phyloP scores from a whole-genome alignment of 345 rosid genomes.

The Citrus cavaleriei region DNA sequence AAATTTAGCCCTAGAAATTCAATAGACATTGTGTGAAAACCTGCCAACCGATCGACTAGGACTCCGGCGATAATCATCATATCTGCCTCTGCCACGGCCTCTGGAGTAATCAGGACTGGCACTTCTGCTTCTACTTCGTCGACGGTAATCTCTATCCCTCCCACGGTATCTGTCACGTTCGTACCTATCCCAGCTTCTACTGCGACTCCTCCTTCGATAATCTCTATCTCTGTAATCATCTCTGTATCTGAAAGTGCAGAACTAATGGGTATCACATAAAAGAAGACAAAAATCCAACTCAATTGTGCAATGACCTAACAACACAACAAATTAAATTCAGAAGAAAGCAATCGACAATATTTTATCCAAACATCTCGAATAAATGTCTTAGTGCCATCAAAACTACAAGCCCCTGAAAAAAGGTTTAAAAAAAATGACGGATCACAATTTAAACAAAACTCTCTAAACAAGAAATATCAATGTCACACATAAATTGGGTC shows the following conservation, averaged over 20 bases:
- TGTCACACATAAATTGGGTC: too few species aligned
- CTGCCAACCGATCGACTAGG: conserved; percentile 49
- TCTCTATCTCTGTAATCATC: conserved; percentile 45
- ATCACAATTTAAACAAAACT: too few species aligned
- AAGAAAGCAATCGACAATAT: too few species aligned
- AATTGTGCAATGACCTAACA: background rate
- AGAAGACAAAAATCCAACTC: background rate
- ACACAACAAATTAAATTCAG: too few species aligned
- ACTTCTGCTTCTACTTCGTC: conserved; percentile 58
- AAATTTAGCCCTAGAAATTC: background rate
- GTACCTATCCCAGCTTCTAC: conserved; percentile 50
- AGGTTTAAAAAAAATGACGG: too few species aligned
- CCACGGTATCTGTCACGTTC: conserved; percentile 49
- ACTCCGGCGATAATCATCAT: conserved; percentile 46
- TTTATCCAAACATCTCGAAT: too few species aligned
- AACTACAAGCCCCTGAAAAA: too few species aligned
- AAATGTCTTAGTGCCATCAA: too few species aligned
- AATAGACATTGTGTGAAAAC: conserved; percentile 15
- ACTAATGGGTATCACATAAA: background rate
- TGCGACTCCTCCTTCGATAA: conserved; percentile 47
- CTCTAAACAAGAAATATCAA: too few species aligned
- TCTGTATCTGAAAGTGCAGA: conserved; percentile 19
- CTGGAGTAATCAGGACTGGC: conserved; percentile 42
- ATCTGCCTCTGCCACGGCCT: conserved; percentile 48
- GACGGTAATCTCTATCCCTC: conserved; percentile 46